These are phyloP conservation scores for Scutellaria minor DNA, from an alignment of 257 asterid genomes.

Conservation along the genomic window DNA sequence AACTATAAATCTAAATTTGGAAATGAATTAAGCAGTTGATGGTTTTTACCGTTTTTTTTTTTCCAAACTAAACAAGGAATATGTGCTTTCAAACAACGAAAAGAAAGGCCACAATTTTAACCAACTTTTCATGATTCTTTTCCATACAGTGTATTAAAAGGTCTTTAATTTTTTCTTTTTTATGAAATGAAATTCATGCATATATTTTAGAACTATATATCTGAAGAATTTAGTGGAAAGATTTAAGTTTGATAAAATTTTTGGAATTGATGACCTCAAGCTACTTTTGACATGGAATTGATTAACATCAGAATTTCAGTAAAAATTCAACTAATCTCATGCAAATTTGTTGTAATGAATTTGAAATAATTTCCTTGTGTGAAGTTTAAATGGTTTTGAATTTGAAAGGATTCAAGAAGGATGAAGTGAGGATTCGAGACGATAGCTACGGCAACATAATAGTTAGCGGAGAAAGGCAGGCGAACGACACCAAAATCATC, in stretches of 20 bases:
- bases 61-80: conserved; percentile 24
- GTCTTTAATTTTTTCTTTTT: background rate
- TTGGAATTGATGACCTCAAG: background rate
- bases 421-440: conserved; percentile 35
- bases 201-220: background rate
- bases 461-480: conserved; percentile 37
- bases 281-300: background rate
- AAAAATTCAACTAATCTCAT: background rate
- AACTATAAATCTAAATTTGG: background rate
- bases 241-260: no score
- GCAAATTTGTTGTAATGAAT: background rate
- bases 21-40: background rate
- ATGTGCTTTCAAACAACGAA: conserved; percentile 28
- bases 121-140: conserved; percentile 4
- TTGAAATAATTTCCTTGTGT: background rate
- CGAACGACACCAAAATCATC: conserved; percentile 21
- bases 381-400: background rate
- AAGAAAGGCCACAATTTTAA: conserved; percentile 12
- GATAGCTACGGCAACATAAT: background rate
- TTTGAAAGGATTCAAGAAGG: conserved; percentile 39
- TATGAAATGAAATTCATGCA: background rate
- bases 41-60: background rate
- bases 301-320: background rate
- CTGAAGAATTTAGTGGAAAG: no score
- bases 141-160: background rate